Evolutionary conservation across 305 asterid genomes (phyloP), one percentile per base, ranked within the genome.

Genomic region (Fraxinus sp.): DNA sequence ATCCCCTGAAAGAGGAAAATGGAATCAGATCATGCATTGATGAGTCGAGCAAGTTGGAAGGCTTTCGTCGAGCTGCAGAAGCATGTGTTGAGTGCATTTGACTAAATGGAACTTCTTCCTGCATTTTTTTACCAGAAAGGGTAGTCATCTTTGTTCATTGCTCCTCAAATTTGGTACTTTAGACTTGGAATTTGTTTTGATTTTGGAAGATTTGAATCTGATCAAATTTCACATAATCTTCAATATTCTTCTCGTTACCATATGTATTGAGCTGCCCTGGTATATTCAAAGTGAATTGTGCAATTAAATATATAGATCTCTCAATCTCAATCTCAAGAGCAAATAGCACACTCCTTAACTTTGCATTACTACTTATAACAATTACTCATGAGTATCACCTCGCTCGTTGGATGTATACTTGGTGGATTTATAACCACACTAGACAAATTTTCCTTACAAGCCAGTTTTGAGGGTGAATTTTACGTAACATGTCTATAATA

Each of bases 1-100:
- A 86, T 62, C 26, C 80, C 30, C 81, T 41, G 13, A 83, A 82
- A 77, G 93, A 88, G 70, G 88, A 78, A 84, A 84, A 37, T 37
- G 49, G 49, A 39, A 39, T 39, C 49, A 39, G 49, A 39, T 39
- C 10, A 39, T 39, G 49, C 49, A 39, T 9, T 39, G 49, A 39
- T 39, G 14, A 39, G 49, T 39, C 49, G 49, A 39, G 49, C 49
- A 9, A 39, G 49, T 39, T 39, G 49, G 49, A 39, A 39, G 49
- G 49, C 49, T 39, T 39, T 39, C 49, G 11, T 39, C 49, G 49
- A 66, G 91, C 93, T 76, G 91, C 94, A 70, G 94, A 91, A 88
- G 91, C 93, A 4, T 89, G 84, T 78, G 90, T 89, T 8, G 90
- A 89, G 80, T 88, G 73, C 73, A 66, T 32, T 22, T 1, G 39